Percentiles rank a stretch among this genome's conserved stretches.
Conservation (phyloP, 2,329 filamentous ascomycete species). For the Diaporthe helianthi region DNA sequence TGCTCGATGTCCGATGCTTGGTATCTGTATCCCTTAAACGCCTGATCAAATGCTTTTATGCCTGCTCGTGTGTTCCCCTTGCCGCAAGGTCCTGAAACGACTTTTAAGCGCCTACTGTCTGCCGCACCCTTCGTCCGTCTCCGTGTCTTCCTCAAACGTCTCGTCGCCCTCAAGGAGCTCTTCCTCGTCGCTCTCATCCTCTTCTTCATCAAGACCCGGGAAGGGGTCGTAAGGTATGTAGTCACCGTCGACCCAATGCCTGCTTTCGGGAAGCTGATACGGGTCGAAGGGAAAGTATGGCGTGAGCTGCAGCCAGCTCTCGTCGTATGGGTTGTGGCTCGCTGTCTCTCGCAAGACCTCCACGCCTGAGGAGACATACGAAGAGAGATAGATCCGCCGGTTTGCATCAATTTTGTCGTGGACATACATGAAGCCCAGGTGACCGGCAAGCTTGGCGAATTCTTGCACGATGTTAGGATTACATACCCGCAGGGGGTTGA, state of each 20-base stretch:
- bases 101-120: not conserved
- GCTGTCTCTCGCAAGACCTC: conserved; percentile 59
- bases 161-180: conserved; percentile 54
- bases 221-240: conserved; percentile 84
- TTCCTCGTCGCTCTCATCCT: conserved; percentile 60
- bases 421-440: conserved; percentile 88
- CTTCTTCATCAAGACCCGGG: conserved; percentile 68
- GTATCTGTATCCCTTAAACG: conserved; percentile 33
- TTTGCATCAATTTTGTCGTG: conserved; percentile 89
- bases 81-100: not conserved
- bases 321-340: conserved; percentile 64
- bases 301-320: conserved; percentile 84
- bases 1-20: conserved; percentile 29
- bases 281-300: conserved; percentile 98
- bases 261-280: conserved; percentile 87
- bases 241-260: conserved; percentile 84
- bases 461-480: conserved; percentile 88
- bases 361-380: conserved; percentile 66
- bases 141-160: conserved; percentile 39
- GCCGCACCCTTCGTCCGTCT: conserved; percentile 39
- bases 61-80: conserved; percentile 18
- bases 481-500: conserved; percentile 96
- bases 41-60: conserved; percentile 30
- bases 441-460: conserved; percentile 86
- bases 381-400: conserved; percentile 83